These are phyloP conservation scores for Trametes maxima DNA, from an alignment of 768 basidiomycete genomes.

Conservation along the genomic window DNA sequence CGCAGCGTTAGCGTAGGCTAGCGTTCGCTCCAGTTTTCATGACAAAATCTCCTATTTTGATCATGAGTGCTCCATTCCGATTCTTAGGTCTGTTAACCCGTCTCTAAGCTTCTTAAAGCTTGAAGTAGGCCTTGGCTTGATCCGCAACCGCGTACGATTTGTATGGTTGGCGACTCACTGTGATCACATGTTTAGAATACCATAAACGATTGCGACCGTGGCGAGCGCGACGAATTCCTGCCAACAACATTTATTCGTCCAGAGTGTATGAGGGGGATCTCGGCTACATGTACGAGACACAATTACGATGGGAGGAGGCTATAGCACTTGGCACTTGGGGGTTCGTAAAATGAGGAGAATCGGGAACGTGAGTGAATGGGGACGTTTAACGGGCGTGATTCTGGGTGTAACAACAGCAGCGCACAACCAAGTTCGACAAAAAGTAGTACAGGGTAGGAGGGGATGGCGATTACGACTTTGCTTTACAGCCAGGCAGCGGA, in stretches of 20 bases:
- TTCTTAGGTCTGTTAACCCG: no score
- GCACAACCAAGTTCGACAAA: conserved; percentile 20
- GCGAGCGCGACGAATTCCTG: no score
- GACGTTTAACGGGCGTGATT: background rate
- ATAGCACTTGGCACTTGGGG: background rate
- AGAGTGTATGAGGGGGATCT: conserved; percentile 1
- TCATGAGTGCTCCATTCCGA: no score
- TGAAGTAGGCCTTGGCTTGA: no score
- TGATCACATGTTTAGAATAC: no score
- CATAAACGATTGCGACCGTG: no score
- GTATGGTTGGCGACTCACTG: background rate
- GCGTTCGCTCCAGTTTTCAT: background rate
- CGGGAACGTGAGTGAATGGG: no score
- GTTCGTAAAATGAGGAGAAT: no score
- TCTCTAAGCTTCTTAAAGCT: no score
- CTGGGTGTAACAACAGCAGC: conserved; percentile 10
- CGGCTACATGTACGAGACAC: background rate
- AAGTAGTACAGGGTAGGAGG: conserved; percentile 14
- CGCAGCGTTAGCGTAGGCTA: no score
- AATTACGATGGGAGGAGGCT: no score
- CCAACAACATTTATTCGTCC: conserved; percentile 10
- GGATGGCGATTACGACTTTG: conserved; percentile 17
- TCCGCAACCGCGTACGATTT: no score
- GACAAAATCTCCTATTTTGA: background rate
- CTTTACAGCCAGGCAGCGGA: conserved; percentile 16